Conservation (phyloP, 2,329 filamentous ascomycete genomes). For the Rhynchosporium secalis region DNA sequence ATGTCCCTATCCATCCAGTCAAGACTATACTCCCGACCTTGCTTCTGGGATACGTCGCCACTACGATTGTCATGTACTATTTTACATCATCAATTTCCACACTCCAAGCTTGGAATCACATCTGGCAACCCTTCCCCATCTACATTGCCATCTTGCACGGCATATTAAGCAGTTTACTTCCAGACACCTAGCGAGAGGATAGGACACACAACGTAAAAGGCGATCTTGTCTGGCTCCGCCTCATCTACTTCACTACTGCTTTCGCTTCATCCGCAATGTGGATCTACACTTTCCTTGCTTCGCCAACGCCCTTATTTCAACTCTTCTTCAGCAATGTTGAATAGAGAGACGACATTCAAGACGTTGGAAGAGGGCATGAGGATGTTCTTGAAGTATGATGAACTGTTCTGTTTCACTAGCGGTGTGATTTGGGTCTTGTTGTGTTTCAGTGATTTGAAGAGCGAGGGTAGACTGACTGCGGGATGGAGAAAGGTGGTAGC, state of each 20-base stretch:
- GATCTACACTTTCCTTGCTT: slow-evolving; percentile 17
- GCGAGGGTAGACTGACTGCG: slow-evolving; percentile 31
- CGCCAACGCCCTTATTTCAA: slow-evolving; percentile 22
- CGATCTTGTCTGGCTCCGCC: slow-evolving; percentile 26
- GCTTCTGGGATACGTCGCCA: slow-evolving; percentile 31
- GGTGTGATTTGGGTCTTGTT: slow-evolving; percentile 33
- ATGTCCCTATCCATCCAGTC: slow-evolving; percentile 34
- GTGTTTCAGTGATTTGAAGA: slow-evolving; percentile 38
- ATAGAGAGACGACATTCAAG: slow-evolving; percentile 21
- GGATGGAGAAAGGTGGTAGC: slow-evolving; percentile 29
- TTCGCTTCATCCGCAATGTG: slow-evolving; percentile 17
- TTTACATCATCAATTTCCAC: slow-evolving; percentile 20
- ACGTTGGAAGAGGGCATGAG: slow-evolving; percentile 18
- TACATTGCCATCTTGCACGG: slow-evolving; percentile 19
- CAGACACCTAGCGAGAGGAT: slow-evolving; percentile 16
- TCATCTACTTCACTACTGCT: slow-evolving; percentile 14
- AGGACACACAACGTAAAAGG: slow-evolving; percentile 11
- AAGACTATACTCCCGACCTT: slow-evolving; percentile 35
- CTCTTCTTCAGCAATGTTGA: slow-evolving; percentile 30
- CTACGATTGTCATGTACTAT: slow-evolving; percentile 26
- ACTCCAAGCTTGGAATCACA: slow-evolving; percentile 21
- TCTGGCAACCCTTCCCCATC: slow-evolving; percentile 29
- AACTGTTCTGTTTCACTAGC: slow-evolving; percentile 26
- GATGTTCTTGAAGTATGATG: slow-evolving; percentile 24
- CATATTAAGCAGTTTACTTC: slow-evolving; percentile 16